A percentile compares a stretch with the other conserved stretches of the same genome.
Conservation (phyloP, 441 rosid genomes). For the Brassica hybrid region DNA sequence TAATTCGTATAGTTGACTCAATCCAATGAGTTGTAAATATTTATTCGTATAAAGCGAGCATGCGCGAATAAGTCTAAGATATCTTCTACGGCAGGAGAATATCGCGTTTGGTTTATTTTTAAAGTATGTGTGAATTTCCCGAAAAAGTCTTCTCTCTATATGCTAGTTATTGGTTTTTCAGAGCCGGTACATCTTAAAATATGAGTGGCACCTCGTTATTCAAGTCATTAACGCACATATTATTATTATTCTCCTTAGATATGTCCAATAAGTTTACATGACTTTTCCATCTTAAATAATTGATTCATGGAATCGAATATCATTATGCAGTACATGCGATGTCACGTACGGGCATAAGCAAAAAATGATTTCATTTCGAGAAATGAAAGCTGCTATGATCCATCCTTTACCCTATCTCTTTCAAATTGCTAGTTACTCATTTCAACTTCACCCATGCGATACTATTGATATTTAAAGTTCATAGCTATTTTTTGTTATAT, state of each 20-base stretch:
- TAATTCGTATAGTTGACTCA: conserved; percentile 1
- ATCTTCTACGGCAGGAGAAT: background rate
- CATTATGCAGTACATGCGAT: background rate
- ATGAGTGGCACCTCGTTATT: conserved; percentile 4
- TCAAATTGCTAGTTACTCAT: background rate
- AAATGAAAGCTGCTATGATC: conserved; percentile 4
- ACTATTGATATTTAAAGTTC: background rate
- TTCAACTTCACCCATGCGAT: conserved; percentile 7
- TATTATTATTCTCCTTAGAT: background rate
- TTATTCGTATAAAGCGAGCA: background rate
- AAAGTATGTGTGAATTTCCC: background rate
- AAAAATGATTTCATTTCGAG: background rate
- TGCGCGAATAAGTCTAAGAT: conserved; percentile 3
- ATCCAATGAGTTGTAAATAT: background rate
- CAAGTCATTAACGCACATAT: background rate
- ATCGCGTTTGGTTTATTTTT: conserved; percentile 7
- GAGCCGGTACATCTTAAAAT: background rate
- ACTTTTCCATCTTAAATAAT: background rate
- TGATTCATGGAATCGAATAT: background rate
- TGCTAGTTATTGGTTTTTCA: background rate
- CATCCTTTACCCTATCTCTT: background rate
- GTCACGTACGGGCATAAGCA: background rate
- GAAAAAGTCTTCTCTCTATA: background rate
- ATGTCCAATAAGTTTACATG: background rate
- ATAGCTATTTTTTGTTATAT: background rate